phyloP scores from a whole-genome alignment of 208 protist genomes.

The Acanthamoeba quina region DNA sequence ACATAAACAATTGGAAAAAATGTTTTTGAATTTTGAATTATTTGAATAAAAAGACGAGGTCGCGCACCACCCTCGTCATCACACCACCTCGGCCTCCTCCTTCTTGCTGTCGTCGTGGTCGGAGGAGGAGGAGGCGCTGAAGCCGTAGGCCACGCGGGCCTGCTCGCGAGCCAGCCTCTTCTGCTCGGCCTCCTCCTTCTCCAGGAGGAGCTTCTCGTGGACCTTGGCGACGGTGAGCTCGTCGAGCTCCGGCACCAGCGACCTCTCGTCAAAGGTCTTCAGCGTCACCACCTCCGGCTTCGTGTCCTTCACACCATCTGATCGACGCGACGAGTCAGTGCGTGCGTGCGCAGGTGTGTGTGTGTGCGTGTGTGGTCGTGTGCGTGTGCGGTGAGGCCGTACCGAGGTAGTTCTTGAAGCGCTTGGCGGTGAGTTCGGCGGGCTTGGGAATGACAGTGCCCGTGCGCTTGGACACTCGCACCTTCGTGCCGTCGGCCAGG shows the following conservation, averaged over 20 bases:
- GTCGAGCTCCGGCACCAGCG: conserved; percentile 11
- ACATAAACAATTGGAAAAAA: too few species aligned
- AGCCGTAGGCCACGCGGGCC: background rate
- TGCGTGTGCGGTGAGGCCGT: background rate
- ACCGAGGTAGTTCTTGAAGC: conserved; percentile 48
- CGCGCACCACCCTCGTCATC: too few species aligned
- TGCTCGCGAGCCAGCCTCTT: background rate
- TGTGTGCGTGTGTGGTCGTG: too few species aligned
- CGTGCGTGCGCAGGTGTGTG: background rate
- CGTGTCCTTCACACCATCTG: conserved; percentile 32
- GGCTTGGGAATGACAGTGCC: conserved; percentile 67
- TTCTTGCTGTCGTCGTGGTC: too few species aligned
- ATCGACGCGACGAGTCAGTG: background rate
- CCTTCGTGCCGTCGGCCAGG: conserved; percentile 31
- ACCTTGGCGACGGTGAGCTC: conserved; percentile 40
- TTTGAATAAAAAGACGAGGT: too few species aligned
- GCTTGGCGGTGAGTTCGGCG: background rate
- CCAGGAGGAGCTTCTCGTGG: background rate
- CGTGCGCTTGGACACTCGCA: conserved; percentile 51
- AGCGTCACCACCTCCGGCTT: background rate
- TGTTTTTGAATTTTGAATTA: too few species aligned
- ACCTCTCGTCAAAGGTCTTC: conserved; percentile 53
- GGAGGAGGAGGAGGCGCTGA: background rate
- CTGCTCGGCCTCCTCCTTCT: conserved; percentile 9
- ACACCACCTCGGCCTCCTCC: too few species aligned